These are phyloP conservation scores for Phytopythium mirpurense DNA, from an alignment of 352 stramenopile species.

Conservation along the genomic window DNA sequence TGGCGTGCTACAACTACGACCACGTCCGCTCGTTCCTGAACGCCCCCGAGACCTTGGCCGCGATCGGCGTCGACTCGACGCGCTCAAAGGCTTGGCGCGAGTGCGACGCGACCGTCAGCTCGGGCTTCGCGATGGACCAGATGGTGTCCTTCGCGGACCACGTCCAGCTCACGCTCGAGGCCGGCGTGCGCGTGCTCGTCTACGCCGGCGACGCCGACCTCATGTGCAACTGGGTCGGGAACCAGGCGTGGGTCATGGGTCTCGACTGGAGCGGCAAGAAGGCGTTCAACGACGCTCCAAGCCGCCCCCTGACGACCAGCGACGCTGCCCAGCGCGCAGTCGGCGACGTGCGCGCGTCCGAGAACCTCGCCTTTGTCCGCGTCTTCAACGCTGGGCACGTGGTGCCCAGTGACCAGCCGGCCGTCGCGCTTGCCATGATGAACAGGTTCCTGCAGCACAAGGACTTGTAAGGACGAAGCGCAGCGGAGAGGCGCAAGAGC, in stretches of 20 bases:
- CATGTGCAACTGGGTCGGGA: conserved; percentile 97
- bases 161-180: conserved; percentile 80
- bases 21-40: conserved; percentile 77
- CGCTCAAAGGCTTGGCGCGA: conserved; percentile 78
- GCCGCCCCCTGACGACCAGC: conserved; percentile 24
- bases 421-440: conserved; percentile 89
- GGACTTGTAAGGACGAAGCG: conserved; percentile 17
- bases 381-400: conserved; percentile 94
- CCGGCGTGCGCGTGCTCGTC: conserved; percentile 82
- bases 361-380: conserved; percentile 90
- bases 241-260: conserved; percentile 90
- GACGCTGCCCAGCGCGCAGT: conserved; percentile 13
- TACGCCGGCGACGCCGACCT: conserved; percentile 97
- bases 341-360: conserved; percentile 40
- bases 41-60: conserved; percentile 19
- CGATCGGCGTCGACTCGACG: conserved; percentile 37
- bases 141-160: conserved; percentile 93
- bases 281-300: conserved; percentile 70
- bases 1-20: conserved; percentile 66
- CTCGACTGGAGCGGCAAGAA: conserved; percentile 91
- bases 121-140: conserved; percentile 88
- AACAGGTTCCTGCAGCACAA: conserved; percentile 82
- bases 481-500: not conserved
- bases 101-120: conserved; percentile 92
- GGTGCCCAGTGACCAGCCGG: conserved; percentile 91